Percentiles rank a stretch among this genome's conserved stretches.
phyloP scores from a whole-genome alignment of 2,329 filamentous ascomycete genomes.

The Aspergillus terreus region DNA sequence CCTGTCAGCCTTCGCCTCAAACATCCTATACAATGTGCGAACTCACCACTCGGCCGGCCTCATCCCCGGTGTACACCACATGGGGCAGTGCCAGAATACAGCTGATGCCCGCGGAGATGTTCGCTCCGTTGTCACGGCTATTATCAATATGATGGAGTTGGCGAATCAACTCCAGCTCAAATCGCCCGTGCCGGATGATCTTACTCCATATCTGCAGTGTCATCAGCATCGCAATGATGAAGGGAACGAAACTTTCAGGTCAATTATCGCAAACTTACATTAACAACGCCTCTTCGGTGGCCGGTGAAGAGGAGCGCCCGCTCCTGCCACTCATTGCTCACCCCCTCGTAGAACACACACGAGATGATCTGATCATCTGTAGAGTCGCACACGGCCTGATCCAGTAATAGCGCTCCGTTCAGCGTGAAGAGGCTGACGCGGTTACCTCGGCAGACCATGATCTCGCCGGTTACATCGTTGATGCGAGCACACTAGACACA shows the following conservation, averaged over 20 bases:
- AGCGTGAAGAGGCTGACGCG: slow-evolving; percentile 77
- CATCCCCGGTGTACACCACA: slow-evolving; percentile 88
- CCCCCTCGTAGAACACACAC: slow-evolving; percentile 90
- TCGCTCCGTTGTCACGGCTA: slow-evolving; percentile 57
- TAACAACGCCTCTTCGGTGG: slow-evolving; percentile 77
- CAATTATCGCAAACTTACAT: slow-evolving; percentile 42
- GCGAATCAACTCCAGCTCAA: slow-evolving; percentile 74
- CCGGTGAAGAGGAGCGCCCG: slow-evolving; percentile 84
- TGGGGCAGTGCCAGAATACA: slow-evolving; percentile 80
- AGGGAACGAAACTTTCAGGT: background rate
- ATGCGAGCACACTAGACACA: slow-evolving; percentile 71
- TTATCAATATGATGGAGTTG: slow-evolving; percentile 75
- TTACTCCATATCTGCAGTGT: slow-evolving; percentile 53
- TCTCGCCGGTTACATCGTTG: slow-evolving; percentile 87
- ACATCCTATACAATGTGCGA: background rate
- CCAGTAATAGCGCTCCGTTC: slow-evolving; percentile 77
- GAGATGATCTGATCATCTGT: slow-evolving; percentile 73
- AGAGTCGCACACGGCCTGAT: slow-evolving; percentile 72
- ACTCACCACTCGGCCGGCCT: slow-evolving; percentile 84
- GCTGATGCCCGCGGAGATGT: slow-evolving; percentile 66
- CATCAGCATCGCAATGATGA: slow-evolving; percentile 8
- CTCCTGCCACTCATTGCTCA: slow-evolving; percentile 87
- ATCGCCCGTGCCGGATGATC: slow-evolving; percentile 58
- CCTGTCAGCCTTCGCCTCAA: background rate
- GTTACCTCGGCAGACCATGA: slow-evolving; percentile 75